Evolutionary conservation across 257 asterid genomes (phyloP).

Genomic region (Parsonsia alboflavescens): DNA sequence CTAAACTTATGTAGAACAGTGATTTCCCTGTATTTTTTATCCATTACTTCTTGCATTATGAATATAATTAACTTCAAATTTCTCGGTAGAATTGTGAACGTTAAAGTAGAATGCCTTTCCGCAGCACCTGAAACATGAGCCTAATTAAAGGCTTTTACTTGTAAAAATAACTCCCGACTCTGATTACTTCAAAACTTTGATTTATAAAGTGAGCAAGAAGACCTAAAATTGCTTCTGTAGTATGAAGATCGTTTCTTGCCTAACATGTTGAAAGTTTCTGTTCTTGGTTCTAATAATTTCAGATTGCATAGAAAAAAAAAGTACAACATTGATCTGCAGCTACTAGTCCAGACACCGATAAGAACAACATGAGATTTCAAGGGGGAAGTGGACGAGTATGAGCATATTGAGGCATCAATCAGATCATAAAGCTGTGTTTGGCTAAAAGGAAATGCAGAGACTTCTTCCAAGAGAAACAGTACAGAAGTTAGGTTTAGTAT

Average conservation of each 20-base stretch:
- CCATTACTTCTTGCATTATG: background rate
- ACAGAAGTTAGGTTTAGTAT: background rate
- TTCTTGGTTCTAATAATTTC: background rate
- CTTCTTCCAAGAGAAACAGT: no score
- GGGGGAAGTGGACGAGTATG: no score
- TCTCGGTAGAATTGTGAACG: background rate
- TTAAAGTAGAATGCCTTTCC: background rate
- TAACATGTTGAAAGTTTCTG: background rate
- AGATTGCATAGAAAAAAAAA: background rate
- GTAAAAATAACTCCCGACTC: background rate
- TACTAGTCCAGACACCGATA: background rate
- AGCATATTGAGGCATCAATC: no score
- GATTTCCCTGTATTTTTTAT: no score
- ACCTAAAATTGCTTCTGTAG: background rate
- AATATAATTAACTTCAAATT: background rate
- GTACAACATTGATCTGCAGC: background rate
- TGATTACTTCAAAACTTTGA: background rate
- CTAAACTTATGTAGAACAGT: background rate
- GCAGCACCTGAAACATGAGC: background rate
- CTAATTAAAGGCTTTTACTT: background rate
- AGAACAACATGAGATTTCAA: background rate
- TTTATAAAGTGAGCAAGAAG: background rate
- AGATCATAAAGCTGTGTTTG: no score
- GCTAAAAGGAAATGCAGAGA: no score
- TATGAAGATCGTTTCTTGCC: background rate